Conservation (phyloP, 768 basidiomycete species). For the Cyclocybe cylindracea region DNA sequence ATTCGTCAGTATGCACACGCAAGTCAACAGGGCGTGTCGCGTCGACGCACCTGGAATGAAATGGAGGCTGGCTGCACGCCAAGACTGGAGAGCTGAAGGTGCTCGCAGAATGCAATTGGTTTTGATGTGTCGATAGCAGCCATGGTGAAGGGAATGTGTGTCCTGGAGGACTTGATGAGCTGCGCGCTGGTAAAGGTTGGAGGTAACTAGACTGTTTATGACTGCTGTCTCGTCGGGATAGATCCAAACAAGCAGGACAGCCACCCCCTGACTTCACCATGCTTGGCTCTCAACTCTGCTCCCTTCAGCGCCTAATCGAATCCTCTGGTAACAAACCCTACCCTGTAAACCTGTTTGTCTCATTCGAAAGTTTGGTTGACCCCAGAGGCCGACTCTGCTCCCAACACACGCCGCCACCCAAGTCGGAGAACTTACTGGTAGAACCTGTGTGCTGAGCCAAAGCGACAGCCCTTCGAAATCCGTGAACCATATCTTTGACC, state of each 20-base stretch:
- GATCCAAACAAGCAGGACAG: not conserved
- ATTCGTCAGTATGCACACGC: slow-evolving; percentile 29
- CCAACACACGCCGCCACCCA: too few species aligned
- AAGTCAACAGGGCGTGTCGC: slow-evolving; percentile 32
- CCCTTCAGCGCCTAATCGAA: too few species aligned
- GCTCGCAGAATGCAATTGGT: slow-evolving; percentile 89
- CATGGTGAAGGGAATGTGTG: slow-evolving; percentile 31
- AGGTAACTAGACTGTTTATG: slow-evolving; percentile 15
- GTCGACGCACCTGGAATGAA: slow-evolving; percentile 83
- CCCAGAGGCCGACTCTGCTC: too few species aligned
- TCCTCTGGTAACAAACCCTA: too few species aligned
- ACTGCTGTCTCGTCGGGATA: slow-evolving; percentile 2
- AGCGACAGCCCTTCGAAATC: too few species aligned
- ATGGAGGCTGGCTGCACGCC: slow-evolving; percentile 97
- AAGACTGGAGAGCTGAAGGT: slow-evolving; percentile 91
- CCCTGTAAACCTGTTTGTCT: too few species aligned
- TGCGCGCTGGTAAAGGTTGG: slow-evolving; percentile 21
- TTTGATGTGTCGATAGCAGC: slow-evolving; percentile 56
- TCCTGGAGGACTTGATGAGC: slow-evolving; percentile 21
- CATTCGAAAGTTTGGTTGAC: too few species aligned
- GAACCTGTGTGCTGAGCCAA: too few species aligned
- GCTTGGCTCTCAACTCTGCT: too few species aligned
- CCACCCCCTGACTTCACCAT: not conserved
- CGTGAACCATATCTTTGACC: too few species aligned
- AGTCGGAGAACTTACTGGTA: too few species aligned